Conservation (phyloP, 2,329 filamentous ascomycete species). For the Teratosphaeria gauchensis region DNA sequence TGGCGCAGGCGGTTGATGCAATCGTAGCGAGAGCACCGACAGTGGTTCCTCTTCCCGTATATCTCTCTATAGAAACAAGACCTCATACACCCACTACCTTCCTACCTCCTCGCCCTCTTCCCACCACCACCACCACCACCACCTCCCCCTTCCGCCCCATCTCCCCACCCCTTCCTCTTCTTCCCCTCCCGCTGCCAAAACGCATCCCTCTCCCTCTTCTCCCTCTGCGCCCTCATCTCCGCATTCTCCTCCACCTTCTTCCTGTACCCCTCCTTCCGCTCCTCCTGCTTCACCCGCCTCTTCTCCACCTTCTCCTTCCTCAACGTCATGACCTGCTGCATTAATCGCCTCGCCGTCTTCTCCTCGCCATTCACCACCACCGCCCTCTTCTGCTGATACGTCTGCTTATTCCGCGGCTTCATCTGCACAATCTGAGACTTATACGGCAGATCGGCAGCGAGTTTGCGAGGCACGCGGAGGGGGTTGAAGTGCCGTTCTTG, state of each 20-base stretch:
- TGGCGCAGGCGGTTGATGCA: no score
- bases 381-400: constrained; percentile 82
- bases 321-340: constrained; percentile 87
- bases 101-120: neutral
- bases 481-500: constrained; percentile 45
- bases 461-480: constrained; percentile 63
- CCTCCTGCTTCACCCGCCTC: constrained; percentile 75
- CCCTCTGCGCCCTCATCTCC: constrained; percentile 76
- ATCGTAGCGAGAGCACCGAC: no score
- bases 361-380: constrained; percentile 77
- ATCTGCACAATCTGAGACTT: constrained; percentile 80
- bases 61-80: no score
- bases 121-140: constrained; percentile 17
- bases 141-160: constrained; percentile 32
- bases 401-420: constrained; percentile 67
- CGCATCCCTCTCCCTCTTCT: constrained; percentile 86
- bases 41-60: no score
- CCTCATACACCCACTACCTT: no score
- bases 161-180: constrained; percentile 54
- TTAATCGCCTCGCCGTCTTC: constrained; percentile 74
- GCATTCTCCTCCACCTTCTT: constrained; percentile 72
- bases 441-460: constrained; percentile 80
- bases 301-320: constrained; percentile 85
- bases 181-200: constrained; percentile 88
- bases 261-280: constrained; percentile 67